Conservation (phyloP, 164 flowering plant genomes). For the Paratinospora sagittata region DNA sequence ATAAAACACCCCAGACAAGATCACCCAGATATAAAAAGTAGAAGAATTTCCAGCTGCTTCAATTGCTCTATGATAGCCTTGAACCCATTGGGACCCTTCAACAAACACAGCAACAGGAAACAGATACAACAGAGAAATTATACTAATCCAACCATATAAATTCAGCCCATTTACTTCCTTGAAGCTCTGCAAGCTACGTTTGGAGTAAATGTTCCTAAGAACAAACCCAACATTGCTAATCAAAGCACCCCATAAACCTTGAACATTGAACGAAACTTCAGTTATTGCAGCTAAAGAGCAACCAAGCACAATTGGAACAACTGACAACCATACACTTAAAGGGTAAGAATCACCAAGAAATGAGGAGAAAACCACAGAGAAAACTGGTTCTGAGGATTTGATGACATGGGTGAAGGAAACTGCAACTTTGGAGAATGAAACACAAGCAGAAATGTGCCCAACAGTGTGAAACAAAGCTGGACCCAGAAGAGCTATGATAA, state of each 20-base stretch:
- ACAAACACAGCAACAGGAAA: constrained; percentile 76
- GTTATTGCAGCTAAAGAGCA: constrained; percentile 83
- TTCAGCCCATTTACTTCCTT: constrained; percentile 82
- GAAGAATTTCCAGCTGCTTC: constrained; percentile 42
- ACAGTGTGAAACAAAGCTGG: constrained; percentile 86
- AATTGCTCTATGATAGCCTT: constrained; percentile 64
- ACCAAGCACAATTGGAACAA: constrained; percentile 78
- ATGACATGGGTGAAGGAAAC: constrained; percentile 95
- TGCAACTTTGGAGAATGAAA: constrained; percentile 90
- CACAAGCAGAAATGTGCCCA: constrained; percentile 89
- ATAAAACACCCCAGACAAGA: constrained; percentile 73
- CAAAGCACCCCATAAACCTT: constrained; percentile 84
- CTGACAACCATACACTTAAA: constrained; percentile 66
- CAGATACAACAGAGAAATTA: constrained; percentile 59
- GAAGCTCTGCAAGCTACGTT: constrained; percentile 62
- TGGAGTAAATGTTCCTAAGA: constrained; percentile 78
- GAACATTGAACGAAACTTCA: constrained; percentile 72
- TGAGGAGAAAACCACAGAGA: constrained; percentile 70
- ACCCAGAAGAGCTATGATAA: constrained; percentile 72
- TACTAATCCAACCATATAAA: constrained; percentile 78
- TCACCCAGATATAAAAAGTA: constrained; percentile 72
- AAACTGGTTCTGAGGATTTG: constrained; percentile 84
- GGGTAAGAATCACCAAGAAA: constrained; percentile 76
- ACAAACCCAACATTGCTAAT: constrained; percentile 90
- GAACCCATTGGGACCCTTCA: constrained; percentile 84